Conservation (phyloP, 129 eudicot genomes). For the Centrapalus pauciflorus region DNA sequence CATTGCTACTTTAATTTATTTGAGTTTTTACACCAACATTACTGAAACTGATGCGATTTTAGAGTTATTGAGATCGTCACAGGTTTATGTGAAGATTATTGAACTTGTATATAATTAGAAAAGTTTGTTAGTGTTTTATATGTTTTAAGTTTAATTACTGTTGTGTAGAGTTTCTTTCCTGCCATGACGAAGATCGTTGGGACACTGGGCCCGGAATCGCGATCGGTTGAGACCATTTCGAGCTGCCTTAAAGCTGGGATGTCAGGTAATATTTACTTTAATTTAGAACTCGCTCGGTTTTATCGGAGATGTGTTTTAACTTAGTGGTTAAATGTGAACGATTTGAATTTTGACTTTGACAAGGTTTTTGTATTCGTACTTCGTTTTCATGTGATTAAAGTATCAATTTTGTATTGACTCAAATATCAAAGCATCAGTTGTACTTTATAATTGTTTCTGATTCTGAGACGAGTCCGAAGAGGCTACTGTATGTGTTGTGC, state of each 20-base stretch:
- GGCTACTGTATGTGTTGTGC: background rate
- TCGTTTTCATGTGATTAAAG: background rate
- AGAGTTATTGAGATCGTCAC: background rate
- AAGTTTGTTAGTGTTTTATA: background rate
- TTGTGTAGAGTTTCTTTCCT: slow-evolving; percentile 60
- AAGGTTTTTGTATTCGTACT: background rate
- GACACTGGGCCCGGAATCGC: slow-evolving; percentile 68
- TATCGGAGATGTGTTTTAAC: slow-evolving; percentile 9
- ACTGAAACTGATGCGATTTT: background rate
- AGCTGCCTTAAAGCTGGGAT: slow-evolving; percentile 75
- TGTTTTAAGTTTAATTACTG: background rate
- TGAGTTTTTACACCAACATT: background rate
- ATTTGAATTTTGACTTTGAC: background rate
- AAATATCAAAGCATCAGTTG: background rate
- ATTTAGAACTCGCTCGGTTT: background rate
- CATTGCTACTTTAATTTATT: background rate
- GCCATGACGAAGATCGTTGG: slow-evolving; percentile 86
- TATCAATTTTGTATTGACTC: background rate
- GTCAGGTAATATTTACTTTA: slow-evolving; percentile 51
- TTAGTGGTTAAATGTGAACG: background rate
- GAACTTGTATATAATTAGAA: background rate
- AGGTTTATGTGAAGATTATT: background rate
- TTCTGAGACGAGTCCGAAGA: too few species aligned
- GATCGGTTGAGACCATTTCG: slow-evolving; percentile 68
- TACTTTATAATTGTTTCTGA: background rate